Evolutionary conservation across 768 basidiomycete species (phyloP), one percentile per base, ranked within the genome.

Genomic region (Kwoniella dendrophila): DNA sequence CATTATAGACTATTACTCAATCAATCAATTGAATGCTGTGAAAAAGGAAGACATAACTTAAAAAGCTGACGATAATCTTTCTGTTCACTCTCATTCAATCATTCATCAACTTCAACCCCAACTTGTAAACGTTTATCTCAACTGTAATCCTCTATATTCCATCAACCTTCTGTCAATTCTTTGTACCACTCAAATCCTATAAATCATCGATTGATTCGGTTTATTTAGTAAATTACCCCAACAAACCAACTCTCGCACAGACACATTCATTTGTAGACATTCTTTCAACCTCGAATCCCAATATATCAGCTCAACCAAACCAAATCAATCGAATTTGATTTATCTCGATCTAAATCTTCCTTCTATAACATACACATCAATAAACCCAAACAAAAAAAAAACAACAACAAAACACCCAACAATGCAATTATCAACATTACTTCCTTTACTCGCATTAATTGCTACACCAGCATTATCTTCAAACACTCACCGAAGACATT

Each of bases 351-450:
- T 56, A 14, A 10, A 34, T 38, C 24, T 18, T 27, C 53, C n/a
- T n/a, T n/a, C n/a, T n/a, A n/a, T n/a, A n/a, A n/a, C n/a, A n/a
- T n/a, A n/a, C n/a, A n/a, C n/a, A n/a, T n/a, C n/a, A n/a, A 26
- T 45, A 43, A 20, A 50, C 41, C 24, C 33, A 26, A 30, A 20
- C n/a, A 50, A 16, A 12, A 36, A 58, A 14, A 24, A n/a, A 11
- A 59, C n/a, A 11, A 24, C 22, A 56, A 6, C 33, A 43, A 59
- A 22, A 32, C 36, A 49, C 56, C 7, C 24, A 52, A 8, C 47
- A 72, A 75, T 75, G 73, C 66, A 70, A 53, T 29, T 65, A 30
- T 52, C 61, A 27, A 58, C 67, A 18, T 52, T 75, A 14, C 41
- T 72, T 51, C 56, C 72, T 33, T 36, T 74, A 24, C 59, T 65